These are phyloP conservation scores for Tetraselmis striata DNA, from an alignment of 139 green algal genomes.

Conservation along the genomic window DNA sequence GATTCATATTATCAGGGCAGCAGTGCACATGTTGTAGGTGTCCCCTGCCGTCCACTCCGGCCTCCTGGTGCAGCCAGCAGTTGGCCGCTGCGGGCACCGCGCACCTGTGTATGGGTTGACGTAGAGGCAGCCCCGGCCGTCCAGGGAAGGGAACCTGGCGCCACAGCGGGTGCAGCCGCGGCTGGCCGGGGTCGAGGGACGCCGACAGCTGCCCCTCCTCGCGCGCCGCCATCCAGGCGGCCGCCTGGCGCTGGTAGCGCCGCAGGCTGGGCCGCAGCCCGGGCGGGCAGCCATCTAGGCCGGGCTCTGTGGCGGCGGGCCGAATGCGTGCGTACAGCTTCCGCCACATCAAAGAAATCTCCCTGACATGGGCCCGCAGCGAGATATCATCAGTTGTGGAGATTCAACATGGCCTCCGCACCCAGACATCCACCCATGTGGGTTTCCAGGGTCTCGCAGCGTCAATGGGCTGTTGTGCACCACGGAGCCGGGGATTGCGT, in stretches of 20 bases:
- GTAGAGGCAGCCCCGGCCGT: constrained; percentile 30
- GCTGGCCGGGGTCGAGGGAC: background rate
- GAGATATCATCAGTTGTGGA: background rate
- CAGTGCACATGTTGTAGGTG: too few species aligned
- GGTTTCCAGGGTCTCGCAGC: too few species aligned
- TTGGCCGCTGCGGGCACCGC: constrained; percentile 11
- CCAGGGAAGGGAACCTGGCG: constrained; percentile 17
- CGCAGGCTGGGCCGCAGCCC: constrained; percentile 58
- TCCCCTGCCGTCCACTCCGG: too few species aligned
- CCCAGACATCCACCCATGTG: background rate
- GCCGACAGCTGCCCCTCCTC: constrained; percentile 29
- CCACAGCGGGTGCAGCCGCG: constrained; percentile 58
- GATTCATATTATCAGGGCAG: background rate
- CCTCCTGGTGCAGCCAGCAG: constrained; percentile 3
- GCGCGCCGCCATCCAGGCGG: constrained; percentile 65
- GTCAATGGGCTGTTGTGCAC: too few species aligned
- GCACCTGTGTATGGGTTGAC: constrained; percentile 43
- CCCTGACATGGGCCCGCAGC: background rate
- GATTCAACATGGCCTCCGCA: background rate
- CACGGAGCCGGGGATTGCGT: background rate
- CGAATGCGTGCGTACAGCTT: background rate
- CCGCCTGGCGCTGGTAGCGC: constrained; percentile 72
- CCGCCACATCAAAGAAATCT: background rate
- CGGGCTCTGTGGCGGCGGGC: background rate
- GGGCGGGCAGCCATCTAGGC: background rate